Conservation (phyloP, 495 filamentous ascomycete genomes). For the Jackrogersella multiformis region DNA sequence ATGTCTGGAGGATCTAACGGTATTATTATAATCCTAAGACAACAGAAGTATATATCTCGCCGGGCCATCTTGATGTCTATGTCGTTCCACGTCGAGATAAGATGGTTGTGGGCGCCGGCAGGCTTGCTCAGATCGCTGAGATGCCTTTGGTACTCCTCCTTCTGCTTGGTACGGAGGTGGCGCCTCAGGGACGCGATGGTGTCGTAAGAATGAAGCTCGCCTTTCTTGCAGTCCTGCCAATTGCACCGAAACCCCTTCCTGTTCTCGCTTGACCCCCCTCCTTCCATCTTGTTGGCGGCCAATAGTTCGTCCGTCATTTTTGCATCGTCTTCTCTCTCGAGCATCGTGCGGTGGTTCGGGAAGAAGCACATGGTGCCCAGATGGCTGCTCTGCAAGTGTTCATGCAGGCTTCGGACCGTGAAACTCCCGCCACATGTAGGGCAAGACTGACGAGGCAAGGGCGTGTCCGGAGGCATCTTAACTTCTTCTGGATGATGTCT, state of each 20-base stretch:
- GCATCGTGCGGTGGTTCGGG: background rate
- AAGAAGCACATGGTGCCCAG: conserved; percentile 6
- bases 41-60: background rate
- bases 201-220: background rate
- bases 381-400: background rate
- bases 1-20: background rate
- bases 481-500: background rate
- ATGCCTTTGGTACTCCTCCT: background rate
- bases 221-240: conserved; percentile 6
- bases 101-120: background rate
- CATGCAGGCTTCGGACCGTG: background rate
- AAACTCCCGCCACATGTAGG: background rate
- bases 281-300: background rate
- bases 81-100: background rate
- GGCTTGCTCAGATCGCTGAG: background rate
- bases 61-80: background rate
- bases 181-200: background rate
- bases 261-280: background rate
- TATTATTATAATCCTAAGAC: background rate
- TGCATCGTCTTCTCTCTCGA: background rate
- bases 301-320: background rate
- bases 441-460: background rate
- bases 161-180: conserved; percentile 6
- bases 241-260: background rate
- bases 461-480: background rate